Evolutionary conservation across 257 asterid species (phyloP).

Genomic region (Striga asiatica): DNA sequence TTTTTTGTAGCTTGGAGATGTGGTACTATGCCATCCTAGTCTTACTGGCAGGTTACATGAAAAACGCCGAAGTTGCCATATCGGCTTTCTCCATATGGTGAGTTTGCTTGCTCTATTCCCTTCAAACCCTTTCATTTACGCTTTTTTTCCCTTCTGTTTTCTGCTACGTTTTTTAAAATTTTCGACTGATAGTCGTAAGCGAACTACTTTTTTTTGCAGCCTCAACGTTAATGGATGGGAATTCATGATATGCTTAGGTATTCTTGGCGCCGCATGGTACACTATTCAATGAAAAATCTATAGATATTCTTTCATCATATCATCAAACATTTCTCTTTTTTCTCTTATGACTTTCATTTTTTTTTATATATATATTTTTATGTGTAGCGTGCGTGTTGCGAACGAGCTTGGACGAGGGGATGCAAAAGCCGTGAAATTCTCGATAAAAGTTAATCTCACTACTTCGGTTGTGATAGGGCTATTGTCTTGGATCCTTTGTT

Average conservation of each 20-base stretch:
- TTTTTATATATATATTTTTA: not conserved
- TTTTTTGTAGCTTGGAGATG: conserved; percentile 48
- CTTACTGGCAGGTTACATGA: conserved; percentile 79
- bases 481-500: conserved; percentile 38
- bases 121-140: no score
- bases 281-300: not conserved
- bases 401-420: conserved; percentile 89
- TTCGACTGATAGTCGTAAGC: not conserved
- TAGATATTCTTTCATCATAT: no score
- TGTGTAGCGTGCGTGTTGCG: conserved; percentile 71
- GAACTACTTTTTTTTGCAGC: conserved; percentile 21
- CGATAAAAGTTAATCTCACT: conserved; percentile 48
- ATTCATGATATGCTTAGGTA: conserved; percentile 70
- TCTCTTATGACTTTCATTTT: not conserved
- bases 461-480: conserved; percentile 56
- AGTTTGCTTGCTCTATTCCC: no score
- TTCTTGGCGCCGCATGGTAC: conserved; percentile 82
- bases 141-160: not conserved
- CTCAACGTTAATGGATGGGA: conserved; percentile 80
- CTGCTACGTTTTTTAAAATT: not conserved
- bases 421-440: conserved; percentile 61
- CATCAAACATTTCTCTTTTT: no score
- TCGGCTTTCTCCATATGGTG: conserved; percentile 89
- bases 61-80: conserved; percentile 70
- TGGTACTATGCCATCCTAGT: conserved; percentile 87